A percentile compares a stretch with the other conserved stretches of the same genome.
Conservation (phyloP, 2,329 filamentous ascomycete species). For the Phialophora verrucosa region DNA sequence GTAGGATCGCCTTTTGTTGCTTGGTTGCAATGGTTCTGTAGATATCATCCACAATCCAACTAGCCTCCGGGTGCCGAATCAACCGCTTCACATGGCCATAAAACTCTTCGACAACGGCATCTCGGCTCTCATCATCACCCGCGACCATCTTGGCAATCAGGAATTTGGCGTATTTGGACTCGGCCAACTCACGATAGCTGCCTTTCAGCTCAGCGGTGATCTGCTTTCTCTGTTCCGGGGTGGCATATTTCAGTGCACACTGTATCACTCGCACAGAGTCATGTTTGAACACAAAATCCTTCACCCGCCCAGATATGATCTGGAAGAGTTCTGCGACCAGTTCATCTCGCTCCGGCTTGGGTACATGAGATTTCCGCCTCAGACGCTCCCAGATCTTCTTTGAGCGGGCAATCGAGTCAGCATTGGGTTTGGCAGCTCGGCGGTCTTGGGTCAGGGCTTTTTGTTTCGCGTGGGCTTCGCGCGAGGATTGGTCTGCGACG, state of each 20-base stretch:
- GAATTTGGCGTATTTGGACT: slow-evolving; percentile 98
- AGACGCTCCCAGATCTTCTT: slow-evolving; percentile 98
- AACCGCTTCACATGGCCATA: slow-evolving; percentile 90
- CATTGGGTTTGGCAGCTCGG: slow-evolving; percentile 89
- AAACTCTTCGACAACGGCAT: slow-evolving; percentile 91
- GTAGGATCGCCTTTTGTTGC: slow-evolving; percentile 80
- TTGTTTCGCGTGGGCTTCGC: slow-evolving; percentile 91
- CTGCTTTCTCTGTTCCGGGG: slow-evolving; percentile 78
- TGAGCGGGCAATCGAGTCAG: slow-evolving; percentile 82
- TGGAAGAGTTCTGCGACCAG: slow-evolving; percentile 87
- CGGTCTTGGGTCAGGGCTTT: slow-evolving; percentile 86
- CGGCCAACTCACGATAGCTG: slow-evolving; percentile 80
- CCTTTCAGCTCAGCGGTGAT: slow-evolving; percentile 88
- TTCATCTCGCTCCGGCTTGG: slow-evolving; percentile 82
- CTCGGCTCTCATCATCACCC: slow-evolving; percentile 88
- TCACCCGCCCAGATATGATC: slow-evolving; percentile 88
- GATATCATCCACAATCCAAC: slow-evolving; percentile 97
- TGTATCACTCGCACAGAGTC: slow-evolving; percentile 96
- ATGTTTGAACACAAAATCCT: slow-evolving; percentile 98
- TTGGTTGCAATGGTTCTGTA: slow-evolving; percentile 87
- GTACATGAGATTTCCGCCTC: slow-evolving; percentile 90
- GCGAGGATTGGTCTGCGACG: slow-evolving; percentile 66
- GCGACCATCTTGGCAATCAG: slow-evolving; percentile 93
- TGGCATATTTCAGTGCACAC: slow-evolving; percentile 95
- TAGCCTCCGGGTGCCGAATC: slow-evolving; percentile 94